These are phyloP conservation scores for Orbilia quercus DNA, from an alignment of 2,329 filamentous ascomycete genomes.

Conservation along the genomic window DNA sequence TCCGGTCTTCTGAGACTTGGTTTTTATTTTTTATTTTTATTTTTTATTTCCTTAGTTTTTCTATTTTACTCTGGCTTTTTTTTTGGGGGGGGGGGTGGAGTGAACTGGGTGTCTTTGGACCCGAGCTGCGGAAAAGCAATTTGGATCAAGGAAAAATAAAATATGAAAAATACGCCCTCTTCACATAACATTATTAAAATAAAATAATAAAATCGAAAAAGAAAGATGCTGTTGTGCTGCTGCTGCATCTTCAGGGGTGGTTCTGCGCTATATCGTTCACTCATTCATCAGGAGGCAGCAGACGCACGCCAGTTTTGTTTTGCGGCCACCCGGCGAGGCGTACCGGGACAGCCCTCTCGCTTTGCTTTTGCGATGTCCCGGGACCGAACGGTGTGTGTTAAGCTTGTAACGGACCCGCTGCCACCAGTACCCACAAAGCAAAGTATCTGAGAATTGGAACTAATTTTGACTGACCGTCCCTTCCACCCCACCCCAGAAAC, in stretches of 20 bases:
- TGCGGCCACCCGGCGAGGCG: not conserved
- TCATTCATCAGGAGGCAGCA: not conserved
- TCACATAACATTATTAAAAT: too few relatives aligned
- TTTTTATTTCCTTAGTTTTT: too few relatives aligned
- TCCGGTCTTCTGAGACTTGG: slow-evolving; percentile 8
- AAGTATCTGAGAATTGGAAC: not conserved
- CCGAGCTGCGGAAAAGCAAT: slow-evolving; percentile 32
- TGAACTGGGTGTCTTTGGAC: slow-evolving; percentile 7
- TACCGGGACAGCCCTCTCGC: too few relatives aligned
- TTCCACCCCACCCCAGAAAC: not conserved
- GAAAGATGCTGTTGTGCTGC: too few relatives aligned
- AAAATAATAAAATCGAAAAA: too few relatives aligned
- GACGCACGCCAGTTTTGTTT: slow-evolving; percentile 8
- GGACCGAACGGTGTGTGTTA: slow-evolving; percentile 23
- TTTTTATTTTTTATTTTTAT: not conserved
- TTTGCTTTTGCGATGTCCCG: slow-evolving; percentile 21
- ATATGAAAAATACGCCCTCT: not conserved
- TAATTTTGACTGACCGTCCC: not conserved
- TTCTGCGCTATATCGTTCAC: too few relatives aligned
- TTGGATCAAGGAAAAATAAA: slow-evolving; percentile 6
- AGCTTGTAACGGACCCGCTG: not conserved
- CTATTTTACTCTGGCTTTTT: too few relatives aligned
- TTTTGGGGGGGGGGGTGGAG: not conserved
- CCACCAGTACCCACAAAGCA: too few relatives aligned
- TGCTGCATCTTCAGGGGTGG: too few relatives aligned